phyloP scores from a whole-genome alignment of 116 monocot species.

The Papilionanthe hybrid region DNA sequence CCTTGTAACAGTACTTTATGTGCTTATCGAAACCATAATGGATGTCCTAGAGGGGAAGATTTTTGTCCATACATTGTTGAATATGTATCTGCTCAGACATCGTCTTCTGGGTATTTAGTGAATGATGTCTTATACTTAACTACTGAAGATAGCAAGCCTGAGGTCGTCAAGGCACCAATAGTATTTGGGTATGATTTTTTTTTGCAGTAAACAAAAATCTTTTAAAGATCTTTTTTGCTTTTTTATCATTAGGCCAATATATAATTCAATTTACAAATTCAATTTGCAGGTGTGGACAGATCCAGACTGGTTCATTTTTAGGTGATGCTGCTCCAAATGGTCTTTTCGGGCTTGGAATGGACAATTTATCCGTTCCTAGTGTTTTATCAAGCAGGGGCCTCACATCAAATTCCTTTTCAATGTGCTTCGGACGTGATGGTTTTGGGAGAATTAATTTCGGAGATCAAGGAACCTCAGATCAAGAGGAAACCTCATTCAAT shows the following conservation, averaged over 20 bases:
- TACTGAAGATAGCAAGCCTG: conserved; percentile 52
- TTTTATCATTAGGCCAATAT: background rate
- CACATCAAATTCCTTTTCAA: conserved; percentile 83
- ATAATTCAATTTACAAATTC: conserved; percentile 9
- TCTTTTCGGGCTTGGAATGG: conserved; percentile 85
- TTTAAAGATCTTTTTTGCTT: background rate
- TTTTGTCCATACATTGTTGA: conserved; percentile 65
- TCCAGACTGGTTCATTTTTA: conserved; percentile 89
- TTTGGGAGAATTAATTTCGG: conserved; percentile 89
- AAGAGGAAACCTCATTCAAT: conserved; percentile 67
- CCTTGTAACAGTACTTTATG: conserved; percentile 65
- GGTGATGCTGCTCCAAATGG: conserved; percentile 89
- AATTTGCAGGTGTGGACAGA: conserved; percentile 67
- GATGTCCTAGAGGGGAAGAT: conserved; percentile 33
- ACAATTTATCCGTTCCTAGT: conserved; percentile 81
- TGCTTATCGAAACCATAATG: conserved; percentile 21
- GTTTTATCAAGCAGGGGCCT: conserved; percentile 60
- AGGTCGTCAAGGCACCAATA: conserved; percentile 63
- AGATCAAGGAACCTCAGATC: conserved; percentile 83
- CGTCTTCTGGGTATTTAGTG: conserved; percentile 75
- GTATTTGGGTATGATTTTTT: conserved; percentile 58
- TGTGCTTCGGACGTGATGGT: conserved; percentile 83
- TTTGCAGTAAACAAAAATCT: background rate
- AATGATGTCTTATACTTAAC: conserved; percentile 79
- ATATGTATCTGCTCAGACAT: conserved; percentile 78